Base-by-base conservation (phyloP, 1,284 basidiomycete genomes). In the Kalmanozyma brasiliensis region DNA sequence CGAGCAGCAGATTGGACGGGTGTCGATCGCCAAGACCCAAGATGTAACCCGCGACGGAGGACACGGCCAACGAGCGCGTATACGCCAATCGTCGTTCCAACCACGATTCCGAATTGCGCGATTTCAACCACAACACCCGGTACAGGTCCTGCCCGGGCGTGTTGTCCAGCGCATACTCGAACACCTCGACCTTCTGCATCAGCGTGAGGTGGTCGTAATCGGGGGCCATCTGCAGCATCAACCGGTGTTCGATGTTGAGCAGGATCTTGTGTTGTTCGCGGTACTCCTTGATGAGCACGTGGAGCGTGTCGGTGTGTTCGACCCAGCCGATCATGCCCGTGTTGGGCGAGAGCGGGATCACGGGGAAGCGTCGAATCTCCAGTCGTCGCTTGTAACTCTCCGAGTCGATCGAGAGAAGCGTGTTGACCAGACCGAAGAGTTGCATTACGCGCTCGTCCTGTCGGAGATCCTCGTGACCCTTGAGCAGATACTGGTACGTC, bases 401-500 rank as follows among this genome's bases (percentile, higher is more conserved):
- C 20, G 93, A 91, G 80, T 99, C 95, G 38, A 93, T 90, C 14
- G 91, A 90, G 17, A 99, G 88, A 0, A 98, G 85, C 1, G 93
- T 97, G 83, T 99, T 98, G 82, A 98, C 92, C 49, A 98, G 88
- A 57, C 95, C 92, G 83, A 98, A 98, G 11, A 98, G 87, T 83
- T 99, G 96, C 96, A 98, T 98, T 61, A 98, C 96, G 64, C 96
- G 88, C 82, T 99, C 96, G 82, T 99, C 96, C 84, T 98, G 96
- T 49, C 96, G 93, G 69, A 98, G 85, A 85, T 99, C 96, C 84
- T 98, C 96, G 83, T 98, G 95, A 87, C 94, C 95, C 86, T 99
- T 99, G 63, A 99, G 86, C 46, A 88, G 77, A 82, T 94, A 99
- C 79, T 94, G 90, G 80, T 98, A 97, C 74, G 97, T 94, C 75